A percentile compares a stretch with the other conserved stretches of the same genome.
phyloP scores from a whole-genome alignment of 1,139 yeast genomes.

The Scheffersomyces lignicola region DNA sequence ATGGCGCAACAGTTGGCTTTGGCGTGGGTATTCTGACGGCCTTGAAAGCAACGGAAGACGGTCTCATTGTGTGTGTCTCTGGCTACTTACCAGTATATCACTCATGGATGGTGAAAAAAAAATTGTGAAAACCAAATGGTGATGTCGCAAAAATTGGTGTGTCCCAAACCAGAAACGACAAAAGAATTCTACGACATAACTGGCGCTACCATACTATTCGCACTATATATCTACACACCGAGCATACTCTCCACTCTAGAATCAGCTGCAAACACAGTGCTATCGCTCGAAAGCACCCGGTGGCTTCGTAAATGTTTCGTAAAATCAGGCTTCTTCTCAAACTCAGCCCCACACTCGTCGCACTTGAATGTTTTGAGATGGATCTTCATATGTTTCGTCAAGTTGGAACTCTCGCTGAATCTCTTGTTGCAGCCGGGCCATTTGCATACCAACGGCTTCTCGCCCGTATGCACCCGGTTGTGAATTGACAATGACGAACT shows the following conservation, averaged over 20 bases:
- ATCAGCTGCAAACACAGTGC: too few relatives aligned
- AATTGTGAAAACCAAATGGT: neutral
- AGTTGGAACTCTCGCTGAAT: conserved; percentile 85
- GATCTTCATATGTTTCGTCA: conserved; percentile 81
- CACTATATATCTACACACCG: conserved; percentile 3
- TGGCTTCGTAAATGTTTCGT: conserved; percentile 40
- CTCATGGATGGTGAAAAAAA: neutral
- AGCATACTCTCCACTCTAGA: neutral
- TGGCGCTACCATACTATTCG: too few relatives aligned
- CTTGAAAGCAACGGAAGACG: conserved; percentile 22
- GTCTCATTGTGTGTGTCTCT: conserved; percentile 27
- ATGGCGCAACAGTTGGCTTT: conserved; percentile 17
- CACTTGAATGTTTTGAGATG: conserved; percentile 57
- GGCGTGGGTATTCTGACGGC: conserved; percentile 22
- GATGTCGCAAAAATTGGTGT: neutral
- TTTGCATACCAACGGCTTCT: conserved; percentile 79
- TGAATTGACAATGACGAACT: conserved; percentile 56
- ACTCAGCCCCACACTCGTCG: conserved; percentile 50
- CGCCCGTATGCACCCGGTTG: conserved; percentile 55
- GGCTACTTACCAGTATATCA: conserved; percentile 1
- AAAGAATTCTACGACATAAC: too few relatives aligned
- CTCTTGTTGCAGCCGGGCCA: conserved; percentile 80
- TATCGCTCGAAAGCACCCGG: too few relatives aligned
- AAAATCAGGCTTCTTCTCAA: conserved; percentile 43
- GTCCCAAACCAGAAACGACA: too few relatives aligned